phyloP scores from a whole-genome alignment of 495 filamentous ascomycete species.

The Cercophora newfieldiana region DNA sequence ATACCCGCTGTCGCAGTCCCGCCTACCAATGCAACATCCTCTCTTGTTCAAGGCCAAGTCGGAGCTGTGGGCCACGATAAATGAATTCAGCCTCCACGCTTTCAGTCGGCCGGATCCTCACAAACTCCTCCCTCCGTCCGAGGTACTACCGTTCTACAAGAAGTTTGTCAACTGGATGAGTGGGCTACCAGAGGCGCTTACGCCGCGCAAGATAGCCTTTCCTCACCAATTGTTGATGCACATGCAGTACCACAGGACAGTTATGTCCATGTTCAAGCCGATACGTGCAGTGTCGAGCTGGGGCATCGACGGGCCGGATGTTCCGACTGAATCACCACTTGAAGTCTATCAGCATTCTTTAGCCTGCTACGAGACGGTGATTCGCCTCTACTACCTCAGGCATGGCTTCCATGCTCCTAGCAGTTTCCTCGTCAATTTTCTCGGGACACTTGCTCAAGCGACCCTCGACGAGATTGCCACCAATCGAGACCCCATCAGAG shows the following conservation, averaged over 20 bases:
- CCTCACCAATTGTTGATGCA: constrained; percentile 42
- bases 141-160: constrained; percentile 31
- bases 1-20: constrained; percentile 32
- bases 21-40: constrained; percentile 30
- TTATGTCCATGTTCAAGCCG: constrained; percentile 29
- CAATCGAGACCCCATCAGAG: constrained; percentile 9
- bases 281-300: constrained; percentile 25
- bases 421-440: constrained; percentile 37
- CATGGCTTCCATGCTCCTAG: constrained; percentile 41
- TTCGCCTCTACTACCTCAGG: constrained; percentile 44
- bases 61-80: constrained; percentile 38
- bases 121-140: neutral
- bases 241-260: constrained; percentile 30
- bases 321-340: constrained; percentile 17
- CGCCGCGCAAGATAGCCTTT: constrained; percentile 35
- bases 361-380: constrained; percentile 35
- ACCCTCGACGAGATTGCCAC: constrained; percentile 30
- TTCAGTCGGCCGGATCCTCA: constrained; percentile 18
- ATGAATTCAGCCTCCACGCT: constrained; percentile 25
- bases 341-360: constrained; percentile 29
- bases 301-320: constrained; percentile 6
- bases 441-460: constrained; percentile 33
- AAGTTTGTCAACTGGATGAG: constrained; percentile 28
- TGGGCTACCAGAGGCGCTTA: constrained; percentile 36
- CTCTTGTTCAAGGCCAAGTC: constrained; percentile 34